phyloP scores from a whole-genome alignment of 345 rosid genomes.

The Linum lewisii region DNA sequence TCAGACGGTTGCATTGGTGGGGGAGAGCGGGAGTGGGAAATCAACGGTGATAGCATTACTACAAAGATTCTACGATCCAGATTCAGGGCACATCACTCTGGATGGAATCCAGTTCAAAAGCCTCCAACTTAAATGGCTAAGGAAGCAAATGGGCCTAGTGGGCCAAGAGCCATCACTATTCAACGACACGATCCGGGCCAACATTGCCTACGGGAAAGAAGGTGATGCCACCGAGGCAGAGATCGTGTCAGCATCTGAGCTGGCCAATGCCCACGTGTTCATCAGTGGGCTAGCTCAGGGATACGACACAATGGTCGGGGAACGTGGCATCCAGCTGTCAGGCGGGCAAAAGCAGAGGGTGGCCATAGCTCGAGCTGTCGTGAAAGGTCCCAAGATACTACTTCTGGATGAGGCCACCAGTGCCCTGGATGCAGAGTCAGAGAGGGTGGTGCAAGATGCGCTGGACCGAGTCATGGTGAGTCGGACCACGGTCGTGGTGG shows the following conservation, averaged over 20 bases:
- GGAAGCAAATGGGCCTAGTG: neutral
- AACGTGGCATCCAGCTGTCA: no score
- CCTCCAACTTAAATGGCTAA: neutral
- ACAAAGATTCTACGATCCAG: neutral
- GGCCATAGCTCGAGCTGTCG: no score
- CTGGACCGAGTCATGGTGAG: neutral
- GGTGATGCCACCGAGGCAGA: neutral
- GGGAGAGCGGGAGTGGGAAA: neutral
- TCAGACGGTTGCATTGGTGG: neutral
- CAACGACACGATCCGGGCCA: neutral
- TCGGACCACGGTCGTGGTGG: neutral
- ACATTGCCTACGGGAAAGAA: neutral
- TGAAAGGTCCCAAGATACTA: no score
- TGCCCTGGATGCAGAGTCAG: neutral
- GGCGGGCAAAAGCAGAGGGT: no score
- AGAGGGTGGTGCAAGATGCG: neutral
- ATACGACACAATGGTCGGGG: neutral
- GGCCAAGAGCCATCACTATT: neutral
- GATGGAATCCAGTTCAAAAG: neutral
- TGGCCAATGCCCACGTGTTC: constrained; percentile 1
- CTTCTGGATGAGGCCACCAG: neutral
- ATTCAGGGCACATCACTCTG: neutral
- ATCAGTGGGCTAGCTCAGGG: neutral
- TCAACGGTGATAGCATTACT: neutral
- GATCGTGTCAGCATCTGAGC: neutral